Base-by-base conservation (phyloP, 805 yeast species). In the Candida suzukii region DNA sequence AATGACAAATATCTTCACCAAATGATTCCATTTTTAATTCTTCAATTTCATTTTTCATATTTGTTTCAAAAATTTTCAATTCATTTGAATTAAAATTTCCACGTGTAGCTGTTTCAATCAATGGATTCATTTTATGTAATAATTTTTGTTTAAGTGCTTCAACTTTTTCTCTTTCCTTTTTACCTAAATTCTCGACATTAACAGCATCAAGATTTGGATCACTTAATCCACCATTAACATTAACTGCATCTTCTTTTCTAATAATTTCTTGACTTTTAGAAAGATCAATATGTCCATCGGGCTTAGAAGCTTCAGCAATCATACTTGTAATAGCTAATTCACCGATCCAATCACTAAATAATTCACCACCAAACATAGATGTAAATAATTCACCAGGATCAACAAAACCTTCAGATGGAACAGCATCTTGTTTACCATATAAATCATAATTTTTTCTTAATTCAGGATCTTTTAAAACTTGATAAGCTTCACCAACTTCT, bases 311-410 rank as follows among this genome's bases (percentile, higher is more conserved):
- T 36, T 42, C 56, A 43, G 51, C 63, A 50, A 83, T 74, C 57
- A 93, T 64, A 51, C 88, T 95, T 52, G 77, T 78, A 55, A 93
- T 61, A 58, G 90, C 76, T 46, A 88, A 65, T 58, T 93, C 96
- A 5, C 99, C 99, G 52, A 91, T 86, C 72, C 88, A 82, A 38
- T 82, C 80, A 27, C 70, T 74, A 61, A 90, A 88, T 2, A 93
- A 95, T 42, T 84, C 95, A 38, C 96, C 96, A 35, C 96, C 96
- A 61, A 88, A 81, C 44, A 82, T 80, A 66, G 72, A 72, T 4
- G 81, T 70, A 57, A 81, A 82, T 51, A 80, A 78, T 54, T 81
- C 88, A 33, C 76, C 68, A 2, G 91, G 85, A 57, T 83, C 91
- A 50, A 79, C 87, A 52, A 81, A 81, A 4, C 87, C 88, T 46